phyloP scores from a whole-genome alignment of 192 early-diverging fungal species.

The Polychytrium aggregatum region DNA sequence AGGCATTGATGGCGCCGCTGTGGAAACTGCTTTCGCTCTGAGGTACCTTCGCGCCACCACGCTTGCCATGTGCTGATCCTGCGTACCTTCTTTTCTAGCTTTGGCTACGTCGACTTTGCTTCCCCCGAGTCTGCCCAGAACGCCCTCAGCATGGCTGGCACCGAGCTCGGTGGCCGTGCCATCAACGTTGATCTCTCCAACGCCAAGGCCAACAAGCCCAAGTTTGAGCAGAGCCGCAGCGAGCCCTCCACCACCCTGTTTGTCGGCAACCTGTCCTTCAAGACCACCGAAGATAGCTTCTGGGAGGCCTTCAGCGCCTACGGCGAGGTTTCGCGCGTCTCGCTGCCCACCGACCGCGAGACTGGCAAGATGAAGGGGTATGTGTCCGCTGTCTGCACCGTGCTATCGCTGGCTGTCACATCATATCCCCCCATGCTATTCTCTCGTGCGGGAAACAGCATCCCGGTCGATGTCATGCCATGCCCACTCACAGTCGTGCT shows the following conservation, averaged over 20 bases:
- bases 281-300: conserved; percentile 54
- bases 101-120: conserved; percentile 83
- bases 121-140: conserved; percentile 48
- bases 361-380: conserved; percentile 60
- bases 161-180: conserved; percentile 71
- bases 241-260: conserved; percentile 67
- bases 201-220: conserved; percentile 28
- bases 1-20: not conserved
- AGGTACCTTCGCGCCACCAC: not conserved
- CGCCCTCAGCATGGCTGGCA: conserved; percentile 54
- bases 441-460: too few relatives aligned
- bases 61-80: not conserved
- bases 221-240: conserved; percentile 27
- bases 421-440: too few relatives aligned
- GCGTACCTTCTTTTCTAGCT: conserved; percentile 18
- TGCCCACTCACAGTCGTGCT: too few relatives aligned
- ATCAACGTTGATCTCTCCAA: conserved; percentile 67
- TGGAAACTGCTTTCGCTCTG: not conserved
- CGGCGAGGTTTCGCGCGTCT: conserved; percentile 47
- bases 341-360: conserved; percentile 69
- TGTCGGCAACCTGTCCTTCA: conserved; percentile 65
- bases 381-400: too few relatives aligned
- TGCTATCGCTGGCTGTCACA: too few relatives aligned
- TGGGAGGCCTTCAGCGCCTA: conserved; percentile 34
- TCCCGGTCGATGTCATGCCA: too few relatives aligned